Base-by-base conservation (phyloP, 1,284 basidiomycete genomes). In the Apiotrichum siamense region DNA sequence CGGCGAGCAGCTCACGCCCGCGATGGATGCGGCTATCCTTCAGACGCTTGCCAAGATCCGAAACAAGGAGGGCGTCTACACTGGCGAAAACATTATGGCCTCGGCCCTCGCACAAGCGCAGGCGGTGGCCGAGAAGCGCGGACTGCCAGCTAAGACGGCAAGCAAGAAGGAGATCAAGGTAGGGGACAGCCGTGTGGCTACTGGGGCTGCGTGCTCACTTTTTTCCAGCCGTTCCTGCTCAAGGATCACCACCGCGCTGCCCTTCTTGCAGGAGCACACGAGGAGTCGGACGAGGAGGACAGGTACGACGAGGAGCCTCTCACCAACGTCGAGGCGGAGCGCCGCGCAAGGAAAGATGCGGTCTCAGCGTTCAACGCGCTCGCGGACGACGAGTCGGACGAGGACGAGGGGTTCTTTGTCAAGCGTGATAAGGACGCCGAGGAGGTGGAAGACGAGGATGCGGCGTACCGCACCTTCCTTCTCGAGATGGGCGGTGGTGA, bases 1-100 rank as follows among this genome's bases (percentile, higher is more conserved):
- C 54, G 96, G 93, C 13, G 90, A 91, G 60, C 88, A 97, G 71
- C 81, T 98, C 49, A 98, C 92, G 0, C 91, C 93, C 2, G 85
- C 87, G 0, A 81, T 97, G 41, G 94, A 98, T 68, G 96, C 86
- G 39, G 96, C 96, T 18, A 96, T 98, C 63, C 78, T 98, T 37
- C 80, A 90, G 44, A 98, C 93, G 0, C 78, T 98, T 9, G 87
- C 86, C 1, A 81, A 85, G 61, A 97, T 98, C 55, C 83, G 83
- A 65, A 79, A 80, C 50, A 87, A 83, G 61, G 91, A 97, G 69
- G 88, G 89, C 0, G 81, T 79, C 62, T 80, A 93, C 60, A 70
- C 76, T 1, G 77, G 73, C 4, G 83, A 83, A 59, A 78, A 80
- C 52, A 82, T 96, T 0, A 88, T 92, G 61, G 81, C 85, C 70